Base-by-base conservation (phyloP, 2,329 filamentous ascomycete genomes). In the Cadophora gregata region DNA sequence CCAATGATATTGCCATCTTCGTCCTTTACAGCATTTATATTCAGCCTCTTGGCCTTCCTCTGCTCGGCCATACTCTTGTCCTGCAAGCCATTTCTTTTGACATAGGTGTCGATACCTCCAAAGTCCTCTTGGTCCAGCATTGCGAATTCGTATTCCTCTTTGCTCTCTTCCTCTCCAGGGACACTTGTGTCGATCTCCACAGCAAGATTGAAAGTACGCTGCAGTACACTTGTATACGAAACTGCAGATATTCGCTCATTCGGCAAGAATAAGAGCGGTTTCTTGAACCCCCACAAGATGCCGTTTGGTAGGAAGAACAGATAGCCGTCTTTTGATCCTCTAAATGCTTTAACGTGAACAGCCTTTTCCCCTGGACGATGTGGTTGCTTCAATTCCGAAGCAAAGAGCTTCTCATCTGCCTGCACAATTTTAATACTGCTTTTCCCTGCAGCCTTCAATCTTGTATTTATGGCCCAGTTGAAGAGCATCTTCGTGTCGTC, bases 121-220 rank as follows among this genome's bases (percentile, higher is more conserved):
- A 89, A 90, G 74, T 91, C 88, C 70, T 88, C 86, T 77, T 91
- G 88, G 72, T 91, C 89, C 21, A 91, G 76, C 89, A 91, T 91
- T 45, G 82, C 82, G 69, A 91, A 91, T 75, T 91, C 88, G 25
- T 90, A 78, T 73, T 91, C 88, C 68, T 89, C 85, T 14, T 76
- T 77, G 25, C 65, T 69, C 47, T 83, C 83, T 19, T 79, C 81
- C 12, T 81, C 81, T 21, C 69, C 71, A 19, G 71, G 62, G 0
- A 81, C 78, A 61, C 86, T 86, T 5, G 71, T 71, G 62, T 75
- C 72, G 10, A 89, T 81, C 73, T 90, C 88, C 0, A 90, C 82
- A 1, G 85, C 86, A 53, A 91, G 83, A 72, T 90, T 91, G 72
- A 91, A 91, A 0, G 89, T 91, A 25, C 88, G 83, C 74, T 90